Conservation (phyloP, 345 rosid genomes). For the Citrus unshiu region DNA sequence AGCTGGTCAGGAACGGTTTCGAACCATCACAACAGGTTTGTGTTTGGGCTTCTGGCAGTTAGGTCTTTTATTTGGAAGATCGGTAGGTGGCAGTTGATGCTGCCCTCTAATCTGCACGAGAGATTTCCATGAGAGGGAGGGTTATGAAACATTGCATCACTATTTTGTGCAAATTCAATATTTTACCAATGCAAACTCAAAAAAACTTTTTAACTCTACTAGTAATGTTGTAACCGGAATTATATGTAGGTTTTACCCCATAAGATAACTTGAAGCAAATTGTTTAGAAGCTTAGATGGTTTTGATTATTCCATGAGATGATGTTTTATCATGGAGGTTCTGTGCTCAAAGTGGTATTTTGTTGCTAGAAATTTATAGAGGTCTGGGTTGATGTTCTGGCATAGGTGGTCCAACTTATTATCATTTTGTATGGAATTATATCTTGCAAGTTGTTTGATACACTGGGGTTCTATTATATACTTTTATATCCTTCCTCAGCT, state of each 20-base stretch:
- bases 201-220: not conserved
- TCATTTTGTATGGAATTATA: not conserved
- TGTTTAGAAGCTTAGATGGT: constrained; percentile 2
- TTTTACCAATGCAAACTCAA: not conserved
- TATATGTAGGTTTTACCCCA: not conserved
- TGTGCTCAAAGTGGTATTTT: not conserved
- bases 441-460: not conserved
- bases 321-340: not conserved
- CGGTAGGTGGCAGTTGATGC: not conserved
- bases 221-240: not conserved
- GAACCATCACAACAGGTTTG: constrained; percentile 86
- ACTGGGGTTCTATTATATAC: constrained; percentile 6
- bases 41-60: not conserved
- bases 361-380: not conserved
- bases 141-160: not conserved
- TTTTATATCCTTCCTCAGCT: constrained; percentile 36
- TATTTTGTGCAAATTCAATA: constrained; percentile 2
- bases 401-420: not conserved
- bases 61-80: not conserved
- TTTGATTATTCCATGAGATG: not conserved
- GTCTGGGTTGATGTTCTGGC: not conserved
- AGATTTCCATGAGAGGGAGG: not conserved
- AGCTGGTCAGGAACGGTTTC: constrained; percentile 93
- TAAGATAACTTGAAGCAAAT: not conserved
- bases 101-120: not conserved